Evolutionary conservation across 73 alveolate genomes (phyloP).

Genomic region (Blepharisma japonicum): DNA sequence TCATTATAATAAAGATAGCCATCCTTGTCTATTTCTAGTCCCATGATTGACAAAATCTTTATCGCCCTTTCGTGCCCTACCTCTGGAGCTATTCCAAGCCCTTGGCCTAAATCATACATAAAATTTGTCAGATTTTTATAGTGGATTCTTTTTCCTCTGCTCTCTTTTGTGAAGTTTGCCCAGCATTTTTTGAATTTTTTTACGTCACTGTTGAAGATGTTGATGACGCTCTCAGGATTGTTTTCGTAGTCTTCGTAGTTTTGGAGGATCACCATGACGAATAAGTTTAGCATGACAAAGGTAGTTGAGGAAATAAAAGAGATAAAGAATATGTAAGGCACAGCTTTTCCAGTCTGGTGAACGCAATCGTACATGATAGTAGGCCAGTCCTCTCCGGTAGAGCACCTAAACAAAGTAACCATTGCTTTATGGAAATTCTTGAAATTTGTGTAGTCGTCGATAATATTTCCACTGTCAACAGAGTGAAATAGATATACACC

Average conservation of each 20-base stretch:
- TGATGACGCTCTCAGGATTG: slow-evolving; percentile 85
- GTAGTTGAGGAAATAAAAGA: slow-evolving; percentile 48
- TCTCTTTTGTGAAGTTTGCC: slow-evolving; percentile 60
- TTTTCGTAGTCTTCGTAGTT: slow-evolving; percentile 91
- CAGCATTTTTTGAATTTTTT: slow-evolving; percentile 80
- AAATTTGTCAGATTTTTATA: slow-evolving; percentile 46
- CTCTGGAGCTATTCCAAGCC: slow-evolving; percentile 57
- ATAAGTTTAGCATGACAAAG: slow-evolving; percentile 89
- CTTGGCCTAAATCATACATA: slow-evolving; percentile 45
- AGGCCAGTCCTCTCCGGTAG: slow-evolving; percentile 98
- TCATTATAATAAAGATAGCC: slow-evolving; percentile 81
- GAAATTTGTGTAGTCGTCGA: slow-evolving; percentile 69
- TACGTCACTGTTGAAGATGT: slow-evolving; percentile 71
- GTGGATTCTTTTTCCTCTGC: slow-evolving; percentile 57
- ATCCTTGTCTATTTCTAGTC: slow-evolving; percentile 51
- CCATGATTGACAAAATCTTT: slow-evolving; percentile 65
- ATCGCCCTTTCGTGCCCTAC: slow-evolving; percentile 34
- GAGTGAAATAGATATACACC: slow-evolving; percentile 84
- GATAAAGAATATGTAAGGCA: slow-evolving; percentile 44
- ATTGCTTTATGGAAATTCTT: slow-evolving; percentile 77
- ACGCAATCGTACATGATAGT: slow-evolving; percentile 64
- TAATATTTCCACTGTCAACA: slow-evolving; percentile 45
- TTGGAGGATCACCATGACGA: slow-evolving; percentile 89
- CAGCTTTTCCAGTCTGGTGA: slow-evolving; percentile 39
- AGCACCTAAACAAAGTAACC: slow-evolving; percentile 71